phyloP scores from a whole-genome alignment of 805 yeast species.

The Cyberlindnera veronae region DNA sequence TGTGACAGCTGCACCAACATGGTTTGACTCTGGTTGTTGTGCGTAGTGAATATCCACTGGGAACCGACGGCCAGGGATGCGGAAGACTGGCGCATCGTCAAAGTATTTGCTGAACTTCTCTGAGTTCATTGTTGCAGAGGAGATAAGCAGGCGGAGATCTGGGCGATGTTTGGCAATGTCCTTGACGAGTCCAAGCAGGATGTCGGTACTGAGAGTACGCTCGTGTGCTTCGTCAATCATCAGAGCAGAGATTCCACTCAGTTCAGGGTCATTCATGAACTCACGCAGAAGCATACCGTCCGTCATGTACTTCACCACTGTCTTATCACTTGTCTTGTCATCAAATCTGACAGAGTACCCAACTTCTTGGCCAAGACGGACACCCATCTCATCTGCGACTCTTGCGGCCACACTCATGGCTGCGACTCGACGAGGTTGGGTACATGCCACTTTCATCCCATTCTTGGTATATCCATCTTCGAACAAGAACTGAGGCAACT shows the following conservation, averaged over 20 bases:
- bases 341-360: conserved; percentile 91
- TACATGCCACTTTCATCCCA: conserved; percentile 71
- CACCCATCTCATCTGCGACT: conserved; percentile 87
- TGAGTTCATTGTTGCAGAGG: conserved; percentile 95
- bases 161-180: conserved; percentile 59
- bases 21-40: conserved; percentile 84
- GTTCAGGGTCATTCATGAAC: conserved; percentile 69
- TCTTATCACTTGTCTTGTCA: conserved; percentile 60
- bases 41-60: conserved; percentile 88
- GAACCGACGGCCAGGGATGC: conserved; percentile 88
- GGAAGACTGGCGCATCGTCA: conserved; percentile 77
- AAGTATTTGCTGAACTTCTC: conserved; percentile 80
- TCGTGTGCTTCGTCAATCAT: conserved; percentile 99
- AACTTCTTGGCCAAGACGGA: conserved; percentile 77
- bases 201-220: conserved; percentile 89
- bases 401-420: conserved; percentile 88
- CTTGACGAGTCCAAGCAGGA: conserved; percentile 73
- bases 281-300: conserved; percentile 95
- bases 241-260: conserved; percentile 68
- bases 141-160: conserved; percentile 72
- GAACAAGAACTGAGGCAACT: conserved; percentile 79
- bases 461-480: conserved; percentile 73
- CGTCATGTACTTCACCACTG: conserved; percentile 84
- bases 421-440: conserved; percentile 95
- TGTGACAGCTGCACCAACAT: conserved; percentile 82